A percentile compares a stretch with the other conserved stretches of the same genome.
phyloP scores from a whole-genome alignment of 2,329 filamentous ascomycete genomes.

The Exophiala aquamarina region DNA sequence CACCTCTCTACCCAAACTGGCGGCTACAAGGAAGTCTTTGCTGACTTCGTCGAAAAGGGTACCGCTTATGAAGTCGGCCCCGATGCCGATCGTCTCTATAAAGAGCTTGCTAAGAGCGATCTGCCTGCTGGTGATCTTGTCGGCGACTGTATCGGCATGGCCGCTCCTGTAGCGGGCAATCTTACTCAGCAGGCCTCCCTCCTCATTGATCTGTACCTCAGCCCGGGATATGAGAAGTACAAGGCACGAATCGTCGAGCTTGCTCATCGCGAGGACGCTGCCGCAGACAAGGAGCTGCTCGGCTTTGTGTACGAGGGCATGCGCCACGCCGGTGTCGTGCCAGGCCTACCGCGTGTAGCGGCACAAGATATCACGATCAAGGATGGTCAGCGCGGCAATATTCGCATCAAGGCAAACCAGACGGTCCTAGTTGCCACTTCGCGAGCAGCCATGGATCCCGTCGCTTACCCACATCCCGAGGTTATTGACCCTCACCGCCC shows the following conservation, averaged over 20 bases:
- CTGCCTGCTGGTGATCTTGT: conserved; percentile 50
- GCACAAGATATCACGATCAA: conserved; percentile 42
- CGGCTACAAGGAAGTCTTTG: conserved; percentile 43
- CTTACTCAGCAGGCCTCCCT: conserved; percentile 55
- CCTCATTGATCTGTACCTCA: conserved; percentile 55
- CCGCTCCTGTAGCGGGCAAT: conserved; percentile 51
- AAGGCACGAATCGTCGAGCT: conserved; percentile 53
- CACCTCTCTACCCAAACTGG: conserved; percentile 47
- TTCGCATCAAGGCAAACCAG: conserved; percentile 47
- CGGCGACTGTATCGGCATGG: conserved; percentile 52
- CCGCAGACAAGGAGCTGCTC: conserved; percentile 45
- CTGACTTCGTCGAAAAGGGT: conserved; percentile 51
- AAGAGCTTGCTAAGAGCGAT: conserved; percentile 48
- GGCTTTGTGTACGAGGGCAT: conserved; percentile 58
- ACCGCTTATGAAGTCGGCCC: conserved; percentile 50
- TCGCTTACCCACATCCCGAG: conserved; percentile 39
- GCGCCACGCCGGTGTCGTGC: conserved; percentile 53
- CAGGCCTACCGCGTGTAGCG: conserved; percentile 53
- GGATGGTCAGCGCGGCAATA: conserved; percentile 49
- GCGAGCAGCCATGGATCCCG: conserved; percentile 36
- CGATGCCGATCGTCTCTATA: conserved; percentile 53
- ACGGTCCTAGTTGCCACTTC: conserved; percentile 39
- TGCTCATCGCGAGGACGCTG: conserved; percentile 43
- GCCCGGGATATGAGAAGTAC: conserved; percentile 50
- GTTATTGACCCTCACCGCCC: conserved; percentile 44